Evolutionary conservation across 176 grass and related monocot genomes (phyloP).

Genomic region (Oryza punctata): DNA sequence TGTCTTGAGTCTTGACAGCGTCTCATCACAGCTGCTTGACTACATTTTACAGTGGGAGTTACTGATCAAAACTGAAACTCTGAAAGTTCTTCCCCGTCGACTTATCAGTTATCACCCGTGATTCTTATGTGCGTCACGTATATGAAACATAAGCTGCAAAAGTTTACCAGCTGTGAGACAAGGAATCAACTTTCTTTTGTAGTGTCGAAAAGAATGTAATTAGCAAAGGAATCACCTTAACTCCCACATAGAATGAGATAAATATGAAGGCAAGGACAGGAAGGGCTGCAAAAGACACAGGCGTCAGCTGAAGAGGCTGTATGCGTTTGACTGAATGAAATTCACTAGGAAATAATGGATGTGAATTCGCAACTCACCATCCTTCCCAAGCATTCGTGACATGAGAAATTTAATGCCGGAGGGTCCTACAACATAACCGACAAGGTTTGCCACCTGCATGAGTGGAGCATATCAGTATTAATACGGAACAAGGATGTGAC

Average conservation of each 20-base stretch:
- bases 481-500: neutral
- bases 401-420: conserved; percentile 67
- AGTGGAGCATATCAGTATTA: conserved; percentile 13
- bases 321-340: neutral
- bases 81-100: neutral
- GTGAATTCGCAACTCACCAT: conserved; percentile 50
- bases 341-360: neutral
- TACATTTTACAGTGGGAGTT: neutral
- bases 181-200: neutral
- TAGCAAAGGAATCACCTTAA: conserved; percentile 66
- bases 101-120: neutral
- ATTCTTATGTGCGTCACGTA: conserved; percentile 53
- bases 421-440: conserved; percentile 84
- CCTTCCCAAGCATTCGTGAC: conserved; percentile 63
- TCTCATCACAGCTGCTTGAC: neutral
- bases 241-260: conserved; percentile 76
- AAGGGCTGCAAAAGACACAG: conserved; percentile 48
- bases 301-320: conserved; percentile 30
- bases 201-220: neutral
- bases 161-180: conserved; percentile 33
- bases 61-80: neutral
- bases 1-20: neutral
- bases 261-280: conserved; percentile 62
- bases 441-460: conserved; percentile 84
- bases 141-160: conserved; percentile 92